Base-by-base conservation (phyloP, 345 rosid species). In the Corchorus olitorius region DNA sequence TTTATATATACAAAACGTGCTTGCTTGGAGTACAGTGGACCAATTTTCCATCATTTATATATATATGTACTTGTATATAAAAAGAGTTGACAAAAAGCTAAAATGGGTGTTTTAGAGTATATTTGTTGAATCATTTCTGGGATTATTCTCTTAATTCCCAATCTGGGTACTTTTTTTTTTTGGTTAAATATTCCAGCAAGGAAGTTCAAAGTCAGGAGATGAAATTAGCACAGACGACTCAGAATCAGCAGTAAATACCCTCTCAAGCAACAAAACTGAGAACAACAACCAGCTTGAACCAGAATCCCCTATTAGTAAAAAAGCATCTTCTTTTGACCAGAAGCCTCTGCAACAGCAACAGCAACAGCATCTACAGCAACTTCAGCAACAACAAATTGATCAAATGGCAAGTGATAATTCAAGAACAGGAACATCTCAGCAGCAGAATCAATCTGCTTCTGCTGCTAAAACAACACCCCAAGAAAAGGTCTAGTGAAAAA, bases 201-300 rank as follows among this genome's bases (percentile, higher is more conserved):
- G 91, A 84, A 96, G 90, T 84, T 86, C 99, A 14, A 96, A 77
- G 84, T 89, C 98, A 49, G 93, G 88, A 67, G 97, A 84, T 5
- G 97, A 89, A 77, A 27, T 27, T 27, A 93, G 92, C 85, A 81
- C 89, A 17, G 98, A 93, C 66, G 98, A 93, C 69, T 92, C 99
- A 66, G 99, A 97, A 68, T 96, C 99, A 73, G 99, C 89, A 17
- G 71, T 84, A 54, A 91, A 91, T 84, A 88, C 86, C 50, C 78
- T 87, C 49, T 88, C 99, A 81, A 84, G 94, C 84, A 87, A 88
- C 84, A 87, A 88, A 83, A 88, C 84, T 68, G 97, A 93, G 64
- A 27, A 27, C 27, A 27, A 27, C 27, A 84, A 87, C 34, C 93
- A 81, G 68, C 68, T 78, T 8, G 92, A 89, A 52, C 87, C 92